Evolutionary conservation across 768 basidiomycete species (phyloP).

Genomic region (Suillus americanus): DNA sequence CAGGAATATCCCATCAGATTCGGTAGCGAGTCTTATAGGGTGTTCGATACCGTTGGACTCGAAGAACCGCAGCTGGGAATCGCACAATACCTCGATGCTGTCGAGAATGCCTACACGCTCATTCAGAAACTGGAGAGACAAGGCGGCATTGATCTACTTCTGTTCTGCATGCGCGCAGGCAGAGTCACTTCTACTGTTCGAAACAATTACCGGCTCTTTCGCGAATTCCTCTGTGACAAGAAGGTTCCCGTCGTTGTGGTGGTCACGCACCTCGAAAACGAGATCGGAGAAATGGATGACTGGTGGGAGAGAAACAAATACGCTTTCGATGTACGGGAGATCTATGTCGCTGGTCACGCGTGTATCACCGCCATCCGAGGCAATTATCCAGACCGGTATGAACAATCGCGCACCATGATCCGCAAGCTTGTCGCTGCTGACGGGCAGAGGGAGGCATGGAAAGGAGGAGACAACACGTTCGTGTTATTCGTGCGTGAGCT

Average conservation of each 20-base stretch:
- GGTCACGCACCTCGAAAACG: conserved; percentile 39
- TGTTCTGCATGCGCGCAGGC: no score
- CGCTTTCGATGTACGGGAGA: conserved; percentile 27
- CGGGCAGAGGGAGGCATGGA: conserved; percentile 26
- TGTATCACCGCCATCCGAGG: conserved; percentile 39
- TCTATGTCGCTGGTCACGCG: conserved; percentile 25
- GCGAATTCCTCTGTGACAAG: conserved; percentile 36
- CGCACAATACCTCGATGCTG: no score
- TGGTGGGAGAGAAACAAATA: conserved; percentile 40
- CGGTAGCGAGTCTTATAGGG: conserved; percentile 1
- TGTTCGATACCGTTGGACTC: no score
- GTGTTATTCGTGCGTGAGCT: conserved; percentile 17
- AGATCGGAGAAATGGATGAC: conserved; percentile 26
- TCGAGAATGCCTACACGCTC: no score
- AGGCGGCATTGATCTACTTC: no score
- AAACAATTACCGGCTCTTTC: conserved; percentile 40
- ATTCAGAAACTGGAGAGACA: no score
- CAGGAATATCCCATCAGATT: conserved; percentile 28
- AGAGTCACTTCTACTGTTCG: conserved; percentile 15
- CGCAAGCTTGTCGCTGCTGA: conserved; percentile 20
- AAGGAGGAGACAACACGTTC: conserved; percentile 13
- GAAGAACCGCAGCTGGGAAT: no score
- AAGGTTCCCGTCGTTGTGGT: conserved; percentile 38
- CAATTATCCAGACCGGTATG: conserved; percentile 11
- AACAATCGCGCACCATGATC: conserved; percentile 29